Conservation (phyloP, 352 stramenopile species). For the Globisporangium splendens region DNA sequence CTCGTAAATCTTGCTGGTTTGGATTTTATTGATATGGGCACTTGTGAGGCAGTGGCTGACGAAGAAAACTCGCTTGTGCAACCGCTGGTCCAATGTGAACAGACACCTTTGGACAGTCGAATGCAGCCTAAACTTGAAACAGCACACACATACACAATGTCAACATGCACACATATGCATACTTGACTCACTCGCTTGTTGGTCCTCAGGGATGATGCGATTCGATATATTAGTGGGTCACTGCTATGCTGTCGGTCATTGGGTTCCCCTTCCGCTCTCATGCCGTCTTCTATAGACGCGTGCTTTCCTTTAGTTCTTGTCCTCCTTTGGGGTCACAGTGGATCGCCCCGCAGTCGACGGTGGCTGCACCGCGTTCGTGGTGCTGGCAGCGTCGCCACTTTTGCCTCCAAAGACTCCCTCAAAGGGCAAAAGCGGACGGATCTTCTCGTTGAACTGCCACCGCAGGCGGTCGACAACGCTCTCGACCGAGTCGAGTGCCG, state of each 20-base stretch:
- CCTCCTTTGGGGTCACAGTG: conserved; percentile 23
- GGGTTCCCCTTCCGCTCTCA: background rate
- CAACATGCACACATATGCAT: background rate
- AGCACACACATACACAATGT: too few relatives aligned
- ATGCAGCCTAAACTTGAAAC: too few relatives aligned
- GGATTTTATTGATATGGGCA: too few relatives aligned
- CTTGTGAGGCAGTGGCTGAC: too few relatives aligned
- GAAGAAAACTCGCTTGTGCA: too few relatives aligned
- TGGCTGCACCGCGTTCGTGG: background rate
- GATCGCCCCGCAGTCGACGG: conserved; percentile 15
- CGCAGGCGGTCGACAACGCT: conserved; percentile 69
- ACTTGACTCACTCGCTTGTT: background rate
- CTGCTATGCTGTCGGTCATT: background rate
- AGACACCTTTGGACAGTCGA: too few relatives aligned
- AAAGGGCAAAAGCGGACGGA: conserved; percentile 71
- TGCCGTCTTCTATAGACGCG: background rate
- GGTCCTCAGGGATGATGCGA: too few relatives aligned
- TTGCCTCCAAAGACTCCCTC: conserved; percentile 21
- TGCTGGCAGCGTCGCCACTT: background rate
- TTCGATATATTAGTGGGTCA: too few relatives aligned
- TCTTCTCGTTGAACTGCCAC: conserved; percentile 80
- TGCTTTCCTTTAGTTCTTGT: conserved; percentile 4
- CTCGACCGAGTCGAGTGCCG: conserved; percentile 91
- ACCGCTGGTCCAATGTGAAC: background rate
- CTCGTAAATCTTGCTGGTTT: too few relatives aligned